Percentiles rank a stretch among this genome's conserved stretches.
Evolutionary conservation across 2,329 filamentous ascomycete genomes (phyloP).

Genomic region (Diaporthe citri): DNA sequence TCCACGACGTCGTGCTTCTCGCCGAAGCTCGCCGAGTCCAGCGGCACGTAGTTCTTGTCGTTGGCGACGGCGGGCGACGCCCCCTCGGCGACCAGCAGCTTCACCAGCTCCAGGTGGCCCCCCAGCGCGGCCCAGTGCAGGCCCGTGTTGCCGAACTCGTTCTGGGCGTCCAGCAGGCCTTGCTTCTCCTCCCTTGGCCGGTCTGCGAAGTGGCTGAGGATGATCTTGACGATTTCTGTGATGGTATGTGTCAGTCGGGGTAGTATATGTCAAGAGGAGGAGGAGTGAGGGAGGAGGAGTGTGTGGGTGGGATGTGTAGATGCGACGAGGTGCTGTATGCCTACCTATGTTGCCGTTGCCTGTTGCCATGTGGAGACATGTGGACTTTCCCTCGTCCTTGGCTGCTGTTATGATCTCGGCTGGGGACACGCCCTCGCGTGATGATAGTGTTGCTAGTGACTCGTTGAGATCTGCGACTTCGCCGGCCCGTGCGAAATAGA

Average conservation of each 20-base stretch:
- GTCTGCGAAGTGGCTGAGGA: constrained; percentile 58
- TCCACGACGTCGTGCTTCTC: constrained; percentile 76
- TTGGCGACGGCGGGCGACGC: constrained; percentile 85
- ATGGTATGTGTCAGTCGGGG: neutral
- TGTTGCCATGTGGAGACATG: constrained; percentile 90
- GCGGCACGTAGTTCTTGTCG: constrained; percentile 83
- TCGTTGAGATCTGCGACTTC: constrained; percentile 77
- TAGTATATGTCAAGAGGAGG: no score
- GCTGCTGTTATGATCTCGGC: constrained; percentile 78
- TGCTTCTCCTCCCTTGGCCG: constrained; percentile 56
- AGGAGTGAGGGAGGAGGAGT: neutral
- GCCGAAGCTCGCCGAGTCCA: constrained; percentile 80
- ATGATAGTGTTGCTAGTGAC: constrained; percentile 69
- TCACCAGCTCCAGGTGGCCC: constrained; percentile 85
- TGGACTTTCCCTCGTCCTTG: constrained; percentile 81
- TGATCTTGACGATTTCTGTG: constrained; percentile 59
- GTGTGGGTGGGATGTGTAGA: neutral
- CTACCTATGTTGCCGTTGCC: constrained; percentile 89
- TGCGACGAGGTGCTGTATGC: neutral
- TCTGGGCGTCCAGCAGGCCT: constrained; percentile 75
- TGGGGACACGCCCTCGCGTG: constrained; percentile 69
- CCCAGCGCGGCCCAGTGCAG: constrained; percentile 95
- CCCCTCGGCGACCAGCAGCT: constrained; percentile 80
- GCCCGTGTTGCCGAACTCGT: constrained; percentile 88
- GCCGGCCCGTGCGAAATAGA: constrained; percentile 86